Conservation (phyloP, 2,329 filamentous ascomycete species). For the Penicillium thymicola region DNA sequence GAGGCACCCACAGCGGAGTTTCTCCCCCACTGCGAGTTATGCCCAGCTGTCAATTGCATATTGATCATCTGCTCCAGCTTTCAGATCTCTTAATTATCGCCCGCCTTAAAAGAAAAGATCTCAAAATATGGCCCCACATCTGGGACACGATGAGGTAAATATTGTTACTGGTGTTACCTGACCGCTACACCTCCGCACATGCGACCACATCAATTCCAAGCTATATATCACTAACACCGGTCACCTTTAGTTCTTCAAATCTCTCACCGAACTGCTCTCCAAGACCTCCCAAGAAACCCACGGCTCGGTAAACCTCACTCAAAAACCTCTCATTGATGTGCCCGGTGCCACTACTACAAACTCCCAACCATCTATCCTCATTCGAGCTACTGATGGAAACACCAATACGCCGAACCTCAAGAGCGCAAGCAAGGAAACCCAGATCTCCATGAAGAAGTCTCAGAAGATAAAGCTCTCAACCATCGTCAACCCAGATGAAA, state of each 20-base stretch:
- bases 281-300: conserved; percentile 39
- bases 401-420: conserved; percentile 46
- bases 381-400: conserved; percentile 82
- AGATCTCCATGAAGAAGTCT: conserved; percentile 39
- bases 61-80: conserved; percentile 7
- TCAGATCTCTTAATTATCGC: conserved; percentile 2
- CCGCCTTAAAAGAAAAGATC: not conserved
- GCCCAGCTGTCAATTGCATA: conserved; percentile 15
- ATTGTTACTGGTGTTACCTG: not conserved
- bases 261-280: conserved; percentile 39
- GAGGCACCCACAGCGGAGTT: conserved; percentile 23
- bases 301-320: conserved; percentile 45
- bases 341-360: conserved; percentile 50
- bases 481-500: conserved; percentile 68
- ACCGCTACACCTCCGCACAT: conserved; percentile 2
- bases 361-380: conserved; percentile 68
- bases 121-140: conserved; percentile 33
- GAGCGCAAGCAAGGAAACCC: conserved; percentile 33
- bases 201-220: conserved; percentile 11
- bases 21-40: conserved; percentile 17
- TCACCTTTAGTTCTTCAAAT: conserved; percentile 41
- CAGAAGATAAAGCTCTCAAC: conserved; percentile 78
- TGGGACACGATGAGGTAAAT: conserved; percentile 44
- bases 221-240: conserved; percentile 11
- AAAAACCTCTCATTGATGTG: conserved; percentile 38